phyloP scores from a whole-genome alignment of 1,284 basidiomycete genomes.

The Leccinum griseonigrum region DNA sequence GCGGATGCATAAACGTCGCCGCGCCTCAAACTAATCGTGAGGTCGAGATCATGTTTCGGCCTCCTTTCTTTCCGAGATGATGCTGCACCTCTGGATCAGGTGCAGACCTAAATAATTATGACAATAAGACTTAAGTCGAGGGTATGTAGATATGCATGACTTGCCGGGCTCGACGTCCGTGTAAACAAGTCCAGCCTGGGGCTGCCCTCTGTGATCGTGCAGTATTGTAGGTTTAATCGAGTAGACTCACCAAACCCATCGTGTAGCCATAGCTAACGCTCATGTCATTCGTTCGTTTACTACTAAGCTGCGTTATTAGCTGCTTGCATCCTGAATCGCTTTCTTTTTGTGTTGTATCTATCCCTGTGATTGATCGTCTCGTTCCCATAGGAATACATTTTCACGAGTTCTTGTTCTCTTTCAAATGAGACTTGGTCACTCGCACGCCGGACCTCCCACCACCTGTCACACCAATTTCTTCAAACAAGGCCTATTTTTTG shows the following conservation, averaged over 20 bases:
- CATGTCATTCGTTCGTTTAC: background rate
- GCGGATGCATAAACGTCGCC: constrained; percentile 24
- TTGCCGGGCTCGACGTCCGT: constrained; percentile 11
- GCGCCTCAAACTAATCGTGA: constrained; percentile 13
- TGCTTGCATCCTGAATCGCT: background rate
- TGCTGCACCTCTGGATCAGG: constrained; percentile 10
- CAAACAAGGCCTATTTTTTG: too few relatives aligned
- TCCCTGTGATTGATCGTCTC: background rate
- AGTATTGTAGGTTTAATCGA: background rate
- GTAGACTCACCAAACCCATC: background rate
- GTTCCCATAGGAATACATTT: background rate
- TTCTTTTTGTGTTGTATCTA: background rate
- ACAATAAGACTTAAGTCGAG: background rate
- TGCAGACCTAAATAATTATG: background rate
- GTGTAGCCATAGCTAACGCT: constrained; percentile 10
- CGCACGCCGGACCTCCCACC: background rate
- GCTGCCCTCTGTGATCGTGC: constrained; percentile 1
- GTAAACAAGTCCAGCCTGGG: constrained; percentile 7
- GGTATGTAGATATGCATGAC: background rate
- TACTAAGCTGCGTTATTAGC: background rate
- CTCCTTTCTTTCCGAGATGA: background rate
- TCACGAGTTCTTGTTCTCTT: background rate
- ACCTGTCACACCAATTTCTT: background rate
- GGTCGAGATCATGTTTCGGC: too few relatives aligned
- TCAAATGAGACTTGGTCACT: background rate